Base-by-base conservation (phyloP, 2,329 filamentous ascomycete genomes). In the Thelonectria olida region DNA sequence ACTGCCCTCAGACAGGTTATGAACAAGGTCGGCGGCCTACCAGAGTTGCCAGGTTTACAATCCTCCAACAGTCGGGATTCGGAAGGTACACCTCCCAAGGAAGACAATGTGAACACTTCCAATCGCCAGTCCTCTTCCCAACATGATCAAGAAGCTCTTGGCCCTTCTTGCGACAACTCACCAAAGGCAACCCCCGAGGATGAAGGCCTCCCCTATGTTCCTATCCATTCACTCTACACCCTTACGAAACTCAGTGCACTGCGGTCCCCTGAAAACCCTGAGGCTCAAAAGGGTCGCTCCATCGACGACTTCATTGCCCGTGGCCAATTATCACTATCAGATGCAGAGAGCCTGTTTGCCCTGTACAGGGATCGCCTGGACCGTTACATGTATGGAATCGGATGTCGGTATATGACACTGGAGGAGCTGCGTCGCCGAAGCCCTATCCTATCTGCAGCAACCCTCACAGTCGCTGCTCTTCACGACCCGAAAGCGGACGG, bases 401-500 rank as follows among this genome's bases (percentile, higher is more conserved):
- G 85, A 17, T 76, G 84, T 17, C 80, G 81, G 7, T 84, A 85
- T 62, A 76, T 76, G 44, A 80, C 82, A 6, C 73, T 87, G 2
- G 80, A 81, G 0, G 82, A 81, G 2, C 74, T 88, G 5, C 81
- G 87, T 15, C 81, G 84, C 23, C 81, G 81, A 20, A 89, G 86
- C 7, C 81, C 84, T 0, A 76, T 88, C 6, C 76, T 89, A 12
- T 83, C 85, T 1, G 84, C 84, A 2, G 83, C 84, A 1, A 84
- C 87, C 19, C 79, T 87, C 27, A 85, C 86, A 0, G 85, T 89
- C 3, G 83, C 85, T 2, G 85, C 86, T 0, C 76, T 88, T 1
- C 86, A 89, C 65, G 85, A 87, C 27, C 81, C 84, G 1, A 80
- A 82, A 42, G 81, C 82, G 22, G 83, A 85, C 20, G 77, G 78